Conservation (phyloP, 2,329 filamentous ascomycete genomes). For the Xylariaceae sp. region DNA sequence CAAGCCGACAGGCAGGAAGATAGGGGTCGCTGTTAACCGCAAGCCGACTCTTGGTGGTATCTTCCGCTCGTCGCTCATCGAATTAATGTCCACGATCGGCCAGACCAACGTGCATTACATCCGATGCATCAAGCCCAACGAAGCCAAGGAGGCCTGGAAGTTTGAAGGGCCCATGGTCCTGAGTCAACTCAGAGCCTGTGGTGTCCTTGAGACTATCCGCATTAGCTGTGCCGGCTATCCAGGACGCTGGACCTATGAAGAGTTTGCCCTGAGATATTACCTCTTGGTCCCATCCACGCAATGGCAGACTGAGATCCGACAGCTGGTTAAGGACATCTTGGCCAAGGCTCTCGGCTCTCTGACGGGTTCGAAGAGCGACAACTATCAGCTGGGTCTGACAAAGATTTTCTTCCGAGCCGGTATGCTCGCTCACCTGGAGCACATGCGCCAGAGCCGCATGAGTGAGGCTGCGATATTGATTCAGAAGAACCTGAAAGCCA, state of each 20-base stretch:
- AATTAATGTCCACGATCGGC: constrained; percentile 96
- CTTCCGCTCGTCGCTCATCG: constrained; percentile 96
- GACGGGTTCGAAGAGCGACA: constrained; percentile 70
- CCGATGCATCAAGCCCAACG: constrained; percentile 97
- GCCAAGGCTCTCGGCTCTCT: constrained; percentile 77
- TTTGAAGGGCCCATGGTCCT: constrained; percentile 99
- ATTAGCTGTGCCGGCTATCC: constrained; percentile 97
- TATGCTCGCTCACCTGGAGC: constrained; percentile 97
- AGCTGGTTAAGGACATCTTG: constrained; percentile 91
- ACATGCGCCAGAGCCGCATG: constrained; percentile 79
- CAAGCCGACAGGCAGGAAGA: constrained; percentile 75
- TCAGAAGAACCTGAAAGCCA: constrained; percentile 93
- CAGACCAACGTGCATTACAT: constrained; percentile 99
- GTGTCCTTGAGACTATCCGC: constrained; percentile 95
- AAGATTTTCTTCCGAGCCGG: constrained; percentile 99
- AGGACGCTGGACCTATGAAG: constrained; percentile 97
- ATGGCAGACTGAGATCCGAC: constrained; percentile 89
- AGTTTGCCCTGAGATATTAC: constrained; percentile 96
- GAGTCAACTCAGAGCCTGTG: constrained; percentile 92
- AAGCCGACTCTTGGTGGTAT: constrained; percentile 97
- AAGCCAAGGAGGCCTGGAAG: constrained; percentile 93
- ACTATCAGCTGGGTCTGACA: constrained; percentile 93
- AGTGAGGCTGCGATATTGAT: constrained; percentile 96
- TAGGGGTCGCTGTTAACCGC: constrained; percentile 85
- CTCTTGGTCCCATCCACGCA: constrained; percentile 86